Percentiles rank a stretch among this genome's conserved stretches.
phyloP scores from a whole-genome alignment of 768 basidiomycete genomes.

The Grammothele lineata region DNA sequence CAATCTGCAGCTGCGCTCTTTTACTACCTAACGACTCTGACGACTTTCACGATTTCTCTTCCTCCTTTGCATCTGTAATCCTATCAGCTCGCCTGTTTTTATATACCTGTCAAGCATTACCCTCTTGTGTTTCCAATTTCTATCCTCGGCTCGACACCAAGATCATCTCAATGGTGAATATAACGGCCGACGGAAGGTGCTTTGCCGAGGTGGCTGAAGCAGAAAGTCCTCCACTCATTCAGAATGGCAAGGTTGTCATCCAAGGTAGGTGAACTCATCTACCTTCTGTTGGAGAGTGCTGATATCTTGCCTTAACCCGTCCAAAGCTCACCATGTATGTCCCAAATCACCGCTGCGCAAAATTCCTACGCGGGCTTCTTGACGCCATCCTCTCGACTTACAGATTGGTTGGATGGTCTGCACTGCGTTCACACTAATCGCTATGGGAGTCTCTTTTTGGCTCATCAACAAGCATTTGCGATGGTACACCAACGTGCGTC shows the following conservation, averaged over 20 bases:
- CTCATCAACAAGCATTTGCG: slow-evolving; percentile 67
- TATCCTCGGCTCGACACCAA: too few relatives aligned
- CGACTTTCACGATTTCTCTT: neutral
- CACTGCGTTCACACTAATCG: slow-evolving; percentile 53
- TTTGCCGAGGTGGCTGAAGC: too few relatives aligned
- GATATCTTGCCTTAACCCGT: too few relatives aligned
- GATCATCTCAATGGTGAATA: too few relatives aligned
- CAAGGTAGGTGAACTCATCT: slow-evolving; percentile 59
- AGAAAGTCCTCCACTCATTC: slow-evolving; percentile 53
- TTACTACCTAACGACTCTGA: neutral
- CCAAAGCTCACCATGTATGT: slow-evolving; percentile 61
- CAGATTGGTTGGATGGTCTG: slow-evolving; percentile 70
- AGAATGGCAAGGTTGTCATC: slow-evolving; percentile 57
- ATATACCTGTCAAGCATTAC: neutral
- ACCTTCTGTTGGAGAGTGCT: too few relatives aligned
- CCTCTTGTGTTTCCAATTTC: too few relatives aligned
- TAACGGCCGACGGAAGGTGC: too few relatives aligned
- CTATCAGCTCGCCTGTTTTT: neutral
- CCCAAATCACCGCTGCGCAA: neutral
- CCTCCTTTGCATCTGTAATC: neutral
- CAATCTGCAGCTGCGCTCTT: too few relatives aligned
- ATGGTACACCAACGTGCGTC: slow-evolving; percentile 67
- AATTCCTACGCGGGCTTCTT: neutral
- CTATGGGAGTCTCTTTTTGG: slow-evolving; percentile 62
- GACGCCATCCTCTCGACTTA: neutral